These are phyloP conservation scores for Coelastrella sp. DNA, from an alignment of 139 green algal species.

Conservation along the genomic window DNA sequence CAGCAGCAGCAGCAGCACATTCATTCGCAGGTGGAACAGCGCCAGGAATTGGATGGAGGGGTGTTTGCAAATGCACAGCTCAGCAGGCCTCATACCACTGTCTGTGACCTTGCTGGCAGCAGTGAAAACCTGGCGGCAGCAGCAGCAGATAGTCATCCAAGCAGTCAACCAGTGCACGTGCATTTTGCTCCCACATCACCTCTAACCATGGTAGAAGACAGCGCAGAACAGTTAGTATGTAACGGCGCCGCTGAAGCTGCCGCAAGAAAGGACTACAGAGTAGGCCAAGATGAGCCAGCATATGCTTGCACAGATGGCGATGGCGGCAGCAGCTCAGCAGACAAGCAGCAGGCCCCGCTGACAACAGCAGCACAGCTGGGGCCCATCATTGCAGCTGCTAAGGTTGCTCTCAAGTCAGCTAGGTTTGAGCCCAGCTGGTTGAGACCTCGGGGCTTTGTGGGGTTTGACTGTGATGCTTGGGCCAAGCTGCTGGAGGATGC, in stretches of 20 bases:
- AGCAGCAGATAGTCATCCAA: background rate
- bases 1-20: constrained; percentile 1
- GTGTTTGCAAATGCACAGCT: no score
- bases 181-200: no score
- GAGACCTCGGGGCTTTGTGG: background rate
- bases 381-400: constrained; percentile 1
- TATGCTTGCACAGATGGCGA: no score
- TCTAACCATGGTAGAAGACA: no score
- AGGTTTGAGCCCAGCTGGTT: constrained; percentile 34
- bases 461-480: constrained; percentile 35
- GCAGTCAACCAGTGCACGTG: background rate
- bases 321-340: background rate
- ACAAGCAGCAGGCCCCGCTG: background rate
- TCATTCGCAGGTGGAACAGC: no score
- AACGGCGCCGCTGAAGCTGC: no score
- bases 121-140: background rate
- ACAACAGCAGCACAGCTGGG: constrained; percentile 11
- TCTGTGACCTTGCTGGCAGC: no score
- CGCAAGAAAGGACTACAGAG: no score
- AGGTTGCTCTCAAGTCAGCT: constrained; percentile 2
- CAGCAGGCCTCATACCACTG: no score
- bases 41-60: no score
- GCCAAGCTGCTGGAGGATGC: constrained; percentile 1
- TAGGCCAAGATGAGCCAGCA: no score
- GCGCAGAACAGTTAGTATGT: no score